Evolutionary conservation across 768 basidiomycete genomes (phyloP).

Genomic region (Auricularia sp.): DNA sequence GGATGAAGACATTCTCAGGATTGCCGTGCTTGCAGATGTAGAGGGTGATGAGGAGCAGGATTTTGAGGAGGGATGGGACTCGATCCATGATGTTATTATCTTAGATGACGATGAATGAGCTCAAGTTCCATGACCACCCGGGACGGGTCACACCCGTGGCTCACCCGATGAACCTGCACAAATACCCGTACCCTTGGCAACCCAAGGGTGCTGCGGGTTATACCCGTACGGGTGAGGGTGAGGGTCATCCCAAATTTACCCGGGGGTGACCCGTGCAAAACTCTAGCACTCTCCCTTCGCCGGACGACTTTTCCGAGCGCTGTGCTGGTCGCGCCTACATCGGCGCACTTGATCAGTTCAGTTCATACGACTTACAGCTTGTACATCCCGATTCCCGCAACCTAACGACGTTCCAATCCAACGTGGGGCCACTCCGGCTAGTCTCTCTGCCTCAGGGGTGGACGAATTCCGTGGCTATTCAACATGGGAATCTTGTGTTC

Average conservation of each 20-base stretch:
- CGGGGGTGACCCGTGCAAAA: no score
- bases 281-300: no score
- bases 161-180: no score
- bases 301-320: constrained; percentile 23
- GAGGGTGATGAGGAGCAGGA: constrained; percentile 6
- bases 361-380: constrained; percentile 26
- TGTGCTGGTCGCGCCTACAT: constrained; percentile 24
- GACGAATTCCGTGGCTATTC: constrained; percentile 29
- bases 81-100: no score
- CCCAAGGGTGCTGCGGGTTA: no score
- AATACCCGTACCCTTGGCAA: no score
- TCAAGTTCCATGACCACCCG: no score
- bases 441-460: constrained; percentile 30
- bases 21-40: constrained; percentile 2
- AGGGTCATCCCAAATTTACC: no score
- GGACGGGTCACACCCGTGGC: no score
- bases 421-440: constrained; percentile 22
- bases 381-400: constrained; percentile 22
- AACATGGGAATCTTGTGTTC: no score
- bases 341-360: constrained; percentile 12
- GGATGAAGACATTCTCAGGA: constrained; percentile 14
- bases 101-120: no score
- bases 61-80: constrained; percentile 9
- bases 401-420: constrained; percentile 32
- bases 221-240: no score